Base-by-base conservation (phyloP, 441 rosid genomes). In the Populus hybrid region DNA sequence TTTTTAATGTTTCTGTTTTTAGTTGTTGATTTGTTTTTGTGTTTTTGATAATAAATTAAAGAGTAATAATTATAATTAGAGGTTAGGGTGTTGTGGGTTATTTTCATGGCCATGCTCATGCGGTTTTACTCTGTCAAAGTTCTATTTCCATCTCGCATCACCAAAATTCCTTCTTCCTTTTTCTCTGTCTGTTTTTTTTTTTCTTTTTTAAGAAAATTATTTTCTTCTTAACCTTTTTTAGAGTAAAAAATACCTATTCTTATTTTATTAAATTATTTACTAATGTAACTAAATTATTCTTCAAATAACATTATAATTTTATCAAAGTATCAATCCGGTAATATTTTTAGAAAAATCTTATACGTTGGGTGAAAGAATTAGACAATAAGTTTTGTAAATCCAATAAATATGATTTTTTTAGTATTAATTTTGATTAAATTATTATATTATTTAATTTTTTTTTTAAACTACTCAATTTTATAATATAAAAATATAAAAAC, bases 41-140 rank as follows among this genome's bases (percentile, higher is more conserved):
- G 36, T 63, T 35, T 70, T 34, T 16, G 5, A 4, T 12, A 6
- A 42, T 24, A 1, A 23, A 14, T 42, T 8, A 36, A 19, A 7
- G 24, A 16, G 32, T 2, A 16, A 11, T 18, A 28, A 42, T 11
- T 7, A 42, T 71, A 9, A 23, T 35, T 19, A 23, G 63, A 35
- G 63, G 74, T 46, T 23, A 12, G 21, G 12, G 65, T 18, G 6
- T 57, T 23, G 36, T 77, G 18, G 57, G 57, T 46, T 50, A 14
- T 2, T 38, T 2, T 23, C 30, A n/a, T 46, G 72, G 32, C 19
- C 14, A 21, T 69, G 59, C 65, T 19, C 16, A 63, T 67, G 70
- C 50, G 34, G 80, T 64, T 19, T 67, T 75, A 67, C 77, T 67
- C 72, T 57, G 65, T 71, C 32, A 36, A 23, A 66, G 18, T 30